Evolutionary conservation across 805 yeast genomes (phyloP).

Genomic region (Spathaspora girioi): DNA sequence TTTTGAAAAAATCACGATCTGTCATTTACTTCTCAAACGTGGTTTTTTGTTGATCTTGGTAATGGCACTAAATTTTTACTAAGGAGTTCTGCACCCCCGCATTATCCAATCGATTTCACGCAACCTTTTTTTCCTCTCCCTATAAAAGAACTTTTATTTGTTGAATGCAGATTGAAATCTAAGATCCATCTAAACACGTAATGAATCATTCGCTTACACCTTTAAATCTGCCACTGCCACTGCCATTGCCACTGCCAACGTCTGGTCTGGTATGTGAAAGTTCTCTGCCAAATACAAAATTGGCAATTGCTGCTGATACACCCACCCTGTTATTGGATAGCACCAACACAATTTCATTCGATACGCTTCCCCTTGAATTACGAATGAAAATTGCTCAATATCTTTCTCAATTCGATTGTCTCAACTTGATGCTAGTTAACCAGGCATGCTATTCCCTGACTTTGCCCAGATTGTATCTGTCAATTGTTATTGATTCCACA

Average conservation of each 20-base stretch:
- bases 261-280: background rate
- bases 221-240: background rate
- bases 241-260: background rate
- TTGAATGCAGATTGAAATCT: no score
- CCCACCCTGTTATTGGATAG: background rate
- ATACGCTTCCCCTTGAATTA: slow-evolving; percentile 36
- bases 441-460: slow-evolving; percentile 26
- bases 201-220: background rate
- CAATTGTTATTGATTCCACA: slow-evolving; percentile 35
- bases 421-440: slow-evolving; percentile 27
- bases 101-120: background rate
- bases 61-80: background rate
- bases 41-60: background rate
- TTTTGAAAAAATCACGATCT: background rate
- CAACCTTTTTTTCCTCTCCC: background rate
- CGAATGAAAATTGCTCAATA: slow-evolving; percentile 25
- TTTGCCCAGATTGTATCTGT: slow-evolving; percentile 34
- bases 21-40: background rate
- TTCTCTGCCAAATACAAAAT: background rate
- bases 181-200: no score
- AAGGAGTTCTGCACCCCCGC: background rate
- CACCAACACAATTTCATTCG: slow-evolving; percentile 10
- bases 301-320: background rate
- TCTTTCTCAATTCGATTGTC: slow-evolving; percentile 36
- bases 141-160: no score